Evolutionary conservation across 2,329 filamentous ascomycete species (phyloP).

Genomic region (Cercospora sp.): DNA sequence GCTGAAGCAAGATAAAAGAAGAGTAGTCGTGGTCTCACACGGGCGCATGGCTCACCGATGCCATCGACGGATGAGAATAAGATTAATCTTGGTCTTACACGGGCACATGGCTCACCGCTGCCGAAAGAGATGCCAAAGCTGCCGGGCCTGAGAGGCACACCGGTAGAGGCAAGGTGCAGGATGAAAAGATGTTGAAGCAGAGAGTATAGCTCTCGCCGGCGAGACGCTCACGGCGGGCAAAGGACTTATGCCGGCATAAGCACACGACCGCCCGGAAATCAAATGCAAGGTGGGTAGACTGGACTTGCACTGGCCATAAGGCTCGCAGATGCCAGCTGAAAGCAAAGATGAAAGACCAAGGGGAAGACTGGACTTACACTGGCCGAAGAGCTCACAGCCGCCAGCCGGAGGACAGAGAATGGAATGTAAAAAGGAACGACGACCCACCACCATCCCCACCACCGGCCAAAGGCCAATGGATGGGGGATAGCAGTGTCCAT

Average conservation of each 20-base stretch:
- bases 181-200: not conserved
- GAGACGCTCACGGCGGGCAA: not conserved
- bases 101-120: slow-evolving; percentile 1
- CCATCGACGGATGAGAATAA: not conserved
- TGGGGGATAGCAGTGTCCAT: slow-evolving; percentile 8
- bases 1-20: not conserved
- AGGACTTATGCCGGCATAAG: slow-evolving; percentile 15
- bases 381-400: slow-evolving; percentile 15
- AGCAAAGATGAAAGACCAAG: not conserved
- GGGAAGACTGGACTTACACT: slow-evolving; percentile 12
- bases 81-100: not conserved
- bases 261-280: not conserved
- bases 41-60: not conserved
- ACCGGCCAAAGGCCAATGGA: slow-evolving; percentile 4
- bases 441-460: slow-evolving; percentile 10
- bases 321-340: slow-evolving; percentile 13
- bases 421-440: not conserved
- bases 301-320: slow-evolving; percentile 8
- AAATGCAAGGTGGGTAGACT: not conserved
- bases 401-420: not conserved
- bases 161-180: not conserved
- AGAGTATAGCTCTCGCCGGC: not conserved
- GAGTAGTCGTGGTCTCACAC: not conserved
- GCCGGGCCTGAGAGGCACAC: not conserved
- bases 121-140: not conserved